phyloP scores from a whole-genome alignment of 1,139 yeast genomes.

The Debaryomyces sp. region DNA sequence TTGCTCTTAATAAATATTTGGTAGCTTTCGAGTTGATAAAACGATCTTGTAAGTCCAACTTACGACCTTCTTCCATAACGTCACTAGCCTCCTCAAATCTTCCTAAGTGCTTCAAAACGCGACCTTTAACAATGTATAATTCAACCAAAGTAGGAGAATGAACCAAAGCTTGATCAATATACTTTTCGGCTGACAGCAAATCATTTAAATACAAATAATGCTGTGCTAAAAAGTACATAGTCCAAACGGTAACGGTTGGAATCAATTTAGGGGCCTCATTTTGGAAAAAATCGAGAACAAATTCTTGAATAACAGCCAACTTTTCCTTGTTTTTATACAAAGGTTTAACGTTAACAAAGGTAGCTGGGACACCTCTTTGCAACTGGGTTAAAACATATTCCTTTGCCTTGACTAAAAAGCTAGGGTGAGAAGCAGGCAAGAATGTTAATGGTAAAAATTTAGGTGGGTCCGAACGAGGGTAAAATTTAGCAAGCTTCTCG shows the following conservation, averaged over 20 bases:
- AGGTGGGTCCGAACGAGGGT: slow-evolving; percentile 86
- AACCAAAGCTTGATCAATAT: slow-evolving; percentile 63
- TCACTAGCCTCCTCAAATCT: slow-evolving; percentile 62
- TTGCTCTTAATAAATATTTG: slow-evolving; percentile 82
- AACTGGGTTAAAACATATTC: slow-evolving; percentile 64
- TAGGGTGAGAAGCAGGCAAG: slow-evolving; percentile 52
- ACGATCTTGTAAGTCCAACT: slow-evolving; percentile 84
- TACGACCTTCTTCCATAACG: slow-evolving; percentile 70
- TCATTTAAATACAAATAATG: slow-evolving; percentile 65
- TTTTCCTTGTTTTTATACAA: slow-evolving; percentile 61
- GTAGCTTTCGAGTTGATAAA: slow-evolving; percentile 88
- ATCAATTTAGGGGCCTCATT: slow-evolving; percentile 28
- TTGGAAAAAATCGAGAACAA: slow-evolving; percentile 54
- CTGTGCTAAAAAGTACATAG: slow-evolving; percentile 78
- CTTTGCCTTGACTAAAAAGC: slow-evolving; percentile 47
- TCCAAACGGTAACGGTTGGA: slow-evolving; percentile 72
- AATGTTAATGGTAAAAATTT: slow-evolving; percentile 76
- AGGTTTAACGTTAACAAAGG: slow-evolving; percentile 84
- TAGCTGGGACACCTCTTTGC: slow-evolving; percentile 84
- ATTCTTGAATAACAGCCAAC: slow-evolving; percentile 49
- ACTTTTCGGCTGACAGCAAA: slow-evolving; percentile 52
- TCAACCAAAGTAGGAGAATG: slow-evolving; percentile 88
- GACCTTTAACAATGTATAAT: slow-evolving; percentile 75
- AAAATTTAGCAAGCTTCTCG: slow-evolving; percentile 62
- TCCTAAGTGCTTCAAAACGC: slow-evolving; percentile 75